Evolutionary conservation across 106 monocot genomes (phyloP), one percentile per base, ranked within the genome.

Genomic region (Ottelia alismoides): DNA sequence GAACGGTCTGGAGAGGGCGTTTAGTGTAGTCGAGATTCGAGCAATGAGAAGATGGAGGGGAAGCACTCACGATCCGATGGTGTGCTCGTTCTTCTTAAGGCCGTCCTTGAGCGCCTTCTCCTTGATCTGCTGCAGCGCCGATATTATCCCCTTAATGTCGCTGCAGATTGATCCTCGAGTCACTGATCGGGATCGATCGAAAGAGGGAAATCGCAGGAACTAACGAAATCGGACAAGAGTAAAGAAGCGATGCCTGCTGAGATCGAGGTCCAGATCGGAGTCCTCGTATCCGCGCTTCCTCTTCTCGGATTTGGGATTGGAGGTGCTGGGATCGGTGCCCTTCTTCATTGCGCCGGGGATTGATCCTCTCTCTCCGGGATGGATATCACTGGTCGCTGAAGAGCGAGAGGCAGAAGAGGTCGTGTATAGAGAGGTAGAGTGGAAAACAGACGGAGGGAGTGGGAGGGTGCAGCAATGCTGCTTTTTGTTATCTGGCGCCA

Each of bases 31-130:
- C n/a, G n/a, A n/a, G n/a, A n/a, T n/a, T n/a, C n/a, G n/a, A n/a
- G n/a, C n/a, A n/a, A n/a, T n/a, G n/a, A n/a, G n/a, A n/a, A n/a
- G n/a, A n/a, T n/a, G n/a, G 30, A 30, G 24, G 17, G 19, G 32
- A 35, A 63, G 18, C 28, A 53, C 19, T 72, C 30, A 83, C 88
- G 75, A 71, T 60, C 60, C 64, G 46, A 88, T 65, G 3, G 83
- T 83, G 62, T 79, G 76, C 53, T 80, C 83, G 22, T 50, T 79
- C 70, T 83, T 88, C 76, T 80, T 83, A 58, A 74, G 79, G 23
- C 71, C 88, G 48, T 88, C 88, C 68, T 77, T 83, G 65, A 74
- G 83, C 20, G 88, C 71, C 68, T 88, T 88, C 5, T 88, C 88
- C 64, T 64, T 83, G 65, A 88, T 79, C 50, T 76, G 76, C 50